Evolutionary conservation across 1,139 yeast genomes (phyloP), one percentile per base, ranked within the genome.

Genomic region (Sugiyamaella japonica): DNA sequence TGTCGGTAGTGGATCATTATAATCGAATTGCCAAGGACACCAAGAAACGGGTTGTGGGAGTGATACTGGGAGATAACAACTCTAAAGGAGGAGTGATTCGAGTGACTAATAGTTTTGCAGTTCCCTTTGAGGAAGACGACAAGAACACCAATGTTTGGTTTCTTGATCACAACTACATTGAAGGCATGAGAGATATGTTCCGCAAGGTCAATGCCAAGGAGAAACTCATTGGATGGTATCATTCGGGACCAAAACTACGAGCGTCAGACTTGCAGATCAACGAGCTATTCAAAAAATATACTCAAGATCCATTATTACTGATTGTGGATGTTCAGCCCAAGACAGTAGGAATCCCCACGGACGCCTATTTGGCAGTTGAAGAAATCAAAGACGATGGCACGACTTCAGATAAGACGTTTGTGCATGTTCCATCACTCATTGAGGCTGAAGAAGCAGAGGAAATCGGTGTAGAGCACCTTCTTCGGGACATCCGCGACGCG

Each of bases 381-480:
- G 99, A 93, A 73, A 89, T 93, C 60, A 91, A 90, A 69, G 95
- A 90, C 66, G 98, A 91, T 71, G 99, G 99, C n/a, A 82, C 96
- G 1, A 84, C 93, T 3, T 89, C 96, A 2, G 96, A 90, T 68
- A 85, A 85, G 73, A 91, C 98, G 1, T 93, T 93, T 75, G 83
- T 89, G 40, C 99, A 95, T 72, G 85, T 91, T 39, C 96, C 98
- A 12, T 88, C 97, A 12, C 78, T 83, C 32, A 90, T 95, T 61
- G 95, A 89, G 69, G 99, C 99, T 2, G 99, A 95, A 70, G 99
- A 95, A 70, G 99, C 99, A 2, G 99, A 95, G 73, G 99, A 95
- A 73, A 95, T 95, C 64, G 99, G 99, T 59, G 99, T 95, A 8
- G 99, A 95, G 70, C 99, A 95, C 69, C 75, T 95, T 59, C 76